A percentile compares a stretch with the other conserved stretches of the same genome.
phyloP scores from a whole-genome alignment of 129 eudicot genomes.

The Flaveria linearis region DNA sequence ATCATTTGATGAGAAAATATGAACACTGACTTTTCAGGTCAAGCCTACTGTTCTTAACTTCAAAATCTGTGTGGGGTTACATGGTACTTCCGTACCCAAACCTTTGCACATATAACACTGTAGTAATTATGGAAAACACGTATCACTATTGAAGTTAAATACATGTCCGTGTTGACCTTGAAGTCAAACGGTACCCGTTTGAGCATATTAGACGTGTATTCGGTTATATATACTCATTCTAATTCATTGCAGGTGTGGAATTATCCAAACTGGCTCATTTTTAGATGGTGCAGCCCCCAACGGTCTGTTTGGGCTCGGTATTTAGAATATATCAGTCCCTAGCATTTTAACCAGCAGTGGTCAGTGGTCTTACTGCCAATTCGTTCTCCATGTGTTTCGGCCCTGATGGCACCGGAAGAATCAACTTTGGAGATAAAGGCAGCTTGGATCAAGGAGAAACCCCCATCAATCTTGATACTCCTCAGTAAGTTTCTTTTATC shows the following conservation, averaged over 20 bases:
- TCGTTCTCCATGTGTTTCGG: slow-evolving; percentile 96
- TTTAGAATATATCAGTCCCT: slow-evolving; percentile 75
- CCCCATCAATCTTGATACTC: slow-evolving; percentile 54
- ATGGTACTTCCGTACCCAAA: too few relatives aligned
- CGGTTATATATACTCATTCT: slow-evolving; percentile 1
- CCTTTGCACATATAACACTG: too few relatives aligned
- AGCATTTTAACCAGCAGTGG: slow-evolving; percentile 70
- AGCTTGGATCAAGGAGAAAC: slow-evolving; percentile 77
- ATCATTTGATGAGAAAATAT: neutral
- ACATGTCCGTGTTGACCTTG: neutral
- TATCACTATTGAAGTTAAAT: too few relatives aligned
- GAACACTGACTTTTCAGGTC: slow-evolving; percentile 16
- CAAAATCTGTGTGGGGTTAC: too few relatives aligned
- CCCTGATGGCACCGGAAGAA: slow-evolving; percentile 70
- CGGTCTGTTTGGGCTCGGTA: slow-evolving; percentile 91
- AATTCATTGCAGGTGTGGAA: slow-evolving; percentile 70
- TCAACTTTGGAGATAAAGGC: slow-evolving; percentile 89
- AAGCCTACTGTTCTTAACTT: neutral
- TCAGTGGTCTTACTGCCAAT: slow-evolving; percentile 70
- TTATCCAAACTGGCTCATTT: slow-evolving; percentile 80
- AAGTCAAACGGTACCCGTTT: neutral
- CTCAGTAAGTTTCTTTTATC: slow-evolving; percentile 48
- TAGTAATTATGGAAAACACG: too few relatives aligned
- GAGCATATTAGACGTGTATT: too few relatives aligned
- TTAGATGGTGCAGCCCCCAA: slow-evolving; percentile 88